Evolutionary conservation across 73 alveolate species (phyloP).

Genomic region (Stentor roeselii): DNA sequence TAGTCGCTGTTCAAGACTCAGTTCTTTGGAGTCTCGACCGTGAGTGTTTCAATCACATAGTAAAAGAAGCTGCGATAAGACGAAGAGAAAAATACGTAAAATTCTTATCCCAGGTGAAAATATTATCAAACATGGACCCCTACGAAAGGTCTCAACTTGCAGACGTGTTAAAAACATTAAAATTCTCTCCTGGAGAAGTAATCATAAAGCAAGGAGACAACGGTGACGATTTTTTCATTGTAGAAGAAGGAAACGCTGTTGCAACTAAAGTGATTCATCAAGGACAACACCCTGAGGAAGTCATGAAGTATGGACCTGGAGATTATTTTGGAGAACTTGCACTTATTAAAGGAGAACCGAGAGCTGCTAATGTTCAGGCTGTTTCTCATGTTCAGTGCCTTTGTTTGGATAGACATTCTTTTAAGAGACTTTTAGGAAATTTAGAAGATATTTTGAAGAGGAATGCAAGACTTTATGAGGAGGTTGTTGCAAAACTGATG

Average conservation of each 20-base stretch:
- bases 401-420: slow-evolving; percentile 72
- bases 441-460: background rate
- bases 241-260: slow-evolving; percentile 78
- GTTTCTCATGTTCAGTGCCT: slow-evolving; percentile 29
- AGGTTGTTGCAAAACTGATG: too few species aligned
- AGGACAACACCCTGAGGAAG: slow-evolving; percentile 65
- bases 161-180: slow-evolving; percentile 72
- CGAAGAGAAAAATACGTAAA: slow-evolving; percentile 82
- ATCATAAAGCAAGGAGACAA: slow-evolving; percentile 78
- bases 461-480: background rate
- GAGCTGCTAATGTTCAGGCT: slow-evolving; percentile 92
- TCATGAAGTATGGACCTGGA: slow-evolving; percentile 75
- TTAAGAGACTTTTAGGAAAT: slow-evolving; percentile 34
- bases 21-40: slow-evolving; percentile 65
- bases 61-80: slow-evolving; percentile 69
- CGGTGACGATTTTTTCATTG: slow-evolving; percentile 85
- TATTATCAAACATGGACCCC: slow-evolving; percentile 74
- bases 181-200: slow-evolving; percentile 58
- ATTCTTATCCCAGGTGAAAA: slow-evolving; percentile 59
- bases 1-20: slow-evolving; percentile 57
- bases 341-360: slow-evolving; percentile 85
- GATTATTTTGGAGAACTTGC: slow-evolving; percentile 98
- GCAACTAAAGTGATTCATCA: slow-evolving; percentile 75
- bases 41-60: slow-evolving; percentile 65
- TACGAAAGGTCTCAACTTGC: slow-evolving; percentile 82